phyloP scores from a whole-genome alignment of 73 alveolate genomes.

The Paramecium tetraurelia region DNA sequence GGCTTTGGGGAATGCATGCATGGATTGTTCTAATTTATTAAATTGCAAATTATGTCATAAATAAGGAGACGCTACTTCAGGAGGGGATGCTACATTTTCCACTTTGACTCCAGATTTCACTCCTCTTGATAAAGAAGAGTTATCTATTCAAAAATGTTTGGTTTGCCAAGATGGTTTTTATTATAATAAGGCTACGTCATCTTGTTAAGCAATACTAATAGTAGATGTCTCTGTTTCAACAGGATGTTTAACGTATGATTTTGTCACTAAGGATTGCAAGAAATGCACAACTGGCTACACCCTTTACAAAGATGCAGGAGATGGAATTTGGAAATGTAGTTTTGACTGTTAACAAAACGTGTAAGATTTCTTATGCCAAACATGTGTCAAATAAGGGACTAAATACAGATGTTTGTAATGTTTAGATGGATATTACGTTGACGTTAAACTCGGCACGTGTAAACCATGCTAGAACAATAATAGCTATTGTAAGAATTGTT shows the following conservation, averaged over 20 bases:
- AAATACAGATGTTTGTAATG: not conserved
- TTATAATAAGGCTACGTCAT: too few species aligned
- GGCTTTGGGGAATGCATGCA: not conserved
- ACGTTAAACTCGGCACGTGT: not conserved
- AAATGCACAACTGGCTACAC: not conserved
- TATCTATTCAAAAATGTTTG: not conserved
- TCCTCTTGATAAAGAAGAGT: not conserved
- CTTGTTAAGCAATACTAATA: too few species aligned
- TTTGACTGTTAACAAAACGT: not conserved
- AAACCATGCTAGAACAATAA: not conserved
- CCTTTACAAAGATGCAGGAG: not conserved
- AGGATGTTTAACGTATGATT: not conserved
- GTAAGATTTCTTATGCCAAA: not conserved
- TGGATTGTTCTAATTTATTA: not conserved
- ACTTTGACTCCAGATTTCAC: not conserved
- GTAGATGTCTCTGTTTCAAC: not conserved
- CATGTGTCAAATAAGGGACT: not conserved
- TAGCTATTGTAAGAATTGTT: not conserved
- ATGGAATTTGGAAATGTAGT: not conserved
- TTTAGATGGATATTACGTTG: slow-evolving; percentile 20
- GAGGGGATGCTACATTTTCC: not conserved
- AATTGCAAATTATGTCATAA: slow-evolving; percentile 16
- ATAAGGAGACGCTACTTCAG: not conserved
- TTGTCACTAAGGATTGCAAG: not conserved
- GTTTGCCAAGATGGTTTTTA: not conserved